Conservation (phyloP, 2,329 filamentous ascomycete genomes). For the Fusarium lyarnte region DNA sequence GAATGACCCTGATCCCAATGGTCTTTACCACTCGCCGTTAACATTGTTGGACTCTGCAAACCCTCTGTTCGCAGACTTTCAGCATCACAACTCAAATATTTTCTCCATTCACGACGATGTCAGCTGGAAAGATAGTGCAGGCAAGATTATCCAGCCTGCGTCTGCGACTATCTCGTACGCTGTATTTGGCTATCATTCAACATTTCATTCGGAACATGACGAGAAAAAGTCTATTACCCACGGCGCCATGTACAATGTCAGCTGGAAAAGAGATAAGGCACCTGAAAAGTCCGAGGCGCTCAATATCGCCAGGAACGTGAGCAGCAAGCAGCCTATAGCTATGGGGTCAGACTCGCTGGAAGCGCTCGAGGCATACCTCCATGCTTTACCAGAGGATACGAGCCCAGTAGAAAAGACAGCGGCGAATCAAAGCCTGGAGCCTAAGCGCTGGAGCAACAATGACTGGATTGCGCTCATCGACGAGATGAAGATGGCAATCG, state of each 20-base stretch:
- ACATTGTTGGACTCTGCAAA: background rate
- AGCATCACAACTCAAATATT: background rate
- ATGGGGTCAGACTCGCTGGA: background rate
- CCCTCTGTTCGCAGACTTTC: background rate
- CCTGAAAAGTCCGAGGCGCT: background rate
- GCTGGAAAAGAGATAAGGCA: background rate
- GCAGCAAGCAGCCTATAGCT: background rate
- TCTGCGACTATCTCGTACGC: background rate
- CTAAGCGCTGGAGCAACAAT: background rate
- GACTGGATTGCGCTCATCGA: background rate
- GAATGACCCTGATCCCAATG: background rate
- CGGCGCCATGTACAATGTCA: background rate
- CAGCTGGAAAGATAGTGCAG: background rate
- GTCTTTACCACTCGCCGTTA: background rate
- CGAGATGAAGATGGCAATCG: background rate
- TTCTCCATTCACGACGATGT: background rate
- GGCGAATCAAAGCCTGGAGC: background rate
- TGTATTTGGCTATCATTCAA: background rate
- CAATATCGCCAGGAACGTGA: background rate
- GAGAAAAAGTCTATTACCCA: background rate
- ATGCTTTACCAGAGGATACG: background rate
- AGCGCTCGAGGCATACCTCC: background rate
- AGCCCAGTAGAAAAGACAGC: background rate
- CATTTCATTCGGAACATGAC: background rate
- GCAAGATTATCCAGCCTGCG: background rate